These are phyloP conservation scores for Wickerhamiella infanticola DNA, from an alignment of 1,139 yeast genomes.

Conservation along the genomic window DNA sequence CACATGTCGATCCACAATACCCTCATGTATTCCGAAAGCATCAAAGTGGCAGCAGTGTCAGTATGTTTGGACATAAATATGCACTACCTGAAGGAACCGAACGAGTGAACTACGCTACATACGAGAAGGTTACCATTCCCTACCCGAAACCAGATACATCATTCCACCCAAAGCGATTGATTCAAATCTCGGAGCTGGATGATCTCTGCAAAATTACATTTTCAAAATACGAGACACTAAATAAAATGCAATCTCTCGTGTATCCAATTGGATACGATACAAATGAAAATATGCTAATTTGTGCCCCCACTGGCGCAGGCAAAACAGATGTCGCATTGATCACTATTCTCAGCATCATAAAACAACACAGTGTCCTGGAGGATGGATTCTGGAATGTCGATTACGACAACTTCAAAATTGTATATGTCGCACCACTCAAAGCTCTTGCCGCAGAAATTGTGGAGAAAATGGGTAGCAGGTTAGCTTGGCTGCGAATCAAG, in stretches of 20 bases:
- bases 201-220: conserved; percentile 73
- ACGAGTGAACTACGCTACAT: conserved; percentile 37
- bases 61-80: conserved; percentile 68
- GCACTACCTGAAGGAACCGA: conserved; percentile 72
- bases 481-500: conserved; percentile 69
- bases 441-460: conserved; percentile 97
- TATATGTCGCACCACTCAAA: conserved; percentile 91
- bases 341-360: conserved; percentile 67
- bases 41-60: conserved; percentile 51
- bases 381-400: conserved; percentile 41
- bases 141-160: conserved; percentile 36
- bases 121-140: conserved; percentile 79
- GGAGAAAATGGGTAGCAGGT: conserved; percentile 64
- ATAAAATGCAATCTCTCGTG: conserved; percentile 83
- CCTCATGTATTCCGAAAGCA: conserved; percentile 77
- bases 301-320: conserved; percentile 99
- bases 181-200: conserved; percentile 51
- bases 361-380: conserved; percentile 40
- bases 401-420: conserved; percentile 72
- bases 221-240: conserved; percentile 57
- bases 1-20: conserved; percentile 37
- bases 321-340: conserved; percentile 92
- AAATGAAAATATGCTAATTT: conserved; percentile 87
- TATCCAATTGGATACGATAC: conserved; percentile 86
- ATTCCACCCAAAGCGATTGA: conserved; percentile 38